Evolutionary conservation across 2,329 filamentous ascomycete species (phyloP).

Genomic region (Exophiala aquamarina): DNA sequence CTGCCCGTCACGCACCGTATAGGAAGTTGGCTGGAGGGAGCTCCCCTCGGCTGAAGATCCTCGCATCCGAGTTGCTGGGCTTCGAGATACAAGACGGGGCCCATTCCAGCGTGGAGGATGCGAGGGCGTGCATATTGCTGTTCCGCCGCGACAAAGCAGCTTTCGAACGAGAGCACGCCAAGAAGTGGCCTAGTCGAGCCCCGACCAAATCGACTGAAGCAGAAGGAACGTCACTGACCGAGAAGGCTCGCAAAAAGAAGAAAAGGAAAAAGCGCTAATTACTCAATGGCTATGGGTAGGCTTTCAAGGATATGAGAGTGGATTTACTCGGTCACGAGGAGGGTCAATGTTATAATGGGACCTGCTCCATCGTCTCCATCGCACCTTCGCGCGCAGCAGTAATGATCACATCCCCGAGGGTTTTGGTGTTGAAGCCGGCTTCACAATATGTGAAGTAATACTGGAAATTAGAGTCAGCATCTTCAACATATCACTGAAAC

Average conservation of each 20-base stretch:
- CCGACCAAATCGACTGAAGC: slow-evolving; percentile 3
- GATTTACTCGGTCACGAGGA: neutral
- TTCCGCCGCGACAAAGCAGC: slow-evolving; percentile 79
- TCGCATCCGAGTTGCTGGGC: slow-evolving; percentile 58
- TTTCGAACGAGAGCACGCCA: slow-evolving; percentile 79
- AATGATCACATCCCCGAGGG: slow-evolving; percentile 70
- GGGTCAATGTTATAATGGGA: slow-evolving; percentile 54
- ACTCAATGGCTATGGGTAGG: too few relatives aligned
- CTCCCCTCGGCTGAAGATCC: slow-evolving; percentile 54
- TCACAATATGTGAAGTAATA: slow-evolving; percentile 78
- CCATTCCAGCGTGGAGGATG: slow-evolving; percentile 71
- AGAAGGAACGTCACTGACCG: neutral
- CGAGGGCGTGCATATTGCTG: slow-evolving; percentile 83
- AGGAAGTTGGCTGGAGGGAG: slow-evolving; percentile 56
- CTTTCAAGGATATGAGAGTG: slow-evolving; percentile 1
- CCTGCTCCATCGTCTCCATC: slow-evolving; percentile 65
- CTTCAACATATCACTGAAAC: slow-evolving; percentile 1
- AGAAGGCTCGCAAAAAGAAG: slow-evolving; percentile 39
- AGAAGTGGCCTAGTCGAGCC: slow-evolving; percentile 41
- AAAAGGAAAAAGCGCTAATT: slow-evolving; percentile 43
- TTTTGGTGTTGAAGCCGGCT: slow-evolving; percentile 70
- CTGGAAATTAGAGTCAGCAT: slow-evolving; percentile 33
- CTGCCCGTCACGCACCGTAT: slow-evolving; percentile 74
- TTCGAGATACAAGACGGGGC: slow-evolving; percentile 60
- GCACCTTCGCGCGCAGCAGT: slow-evolving; percentile 56